These are phyloP conservation scores for Suaeda aralocaspica DNA, from an alignment of 148 eudicot genomes.

Conservation along the genomic window DNA sequence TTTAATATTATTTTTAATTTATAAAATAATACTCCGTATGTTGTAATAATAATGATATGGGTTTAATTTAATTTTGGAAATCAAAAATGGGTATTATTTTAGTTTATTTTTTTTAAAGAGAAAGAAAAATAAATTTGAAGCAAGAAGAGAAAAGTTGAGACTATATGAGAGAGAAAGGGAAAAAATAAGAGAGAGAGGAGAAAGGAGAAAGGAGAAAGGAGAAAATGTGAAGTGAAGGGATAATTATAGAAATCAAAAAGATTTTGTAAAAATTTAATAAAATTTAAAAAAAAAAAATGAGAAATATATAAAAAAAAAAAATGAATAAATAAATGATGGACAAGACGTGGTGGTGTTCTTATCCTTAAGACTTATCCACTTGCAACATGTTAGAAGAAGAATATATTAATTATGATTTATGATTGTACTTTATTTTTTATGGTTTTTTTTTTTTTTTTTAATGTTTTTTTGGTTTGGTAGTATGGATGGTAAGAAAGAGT, in stretches of 20 bases:
- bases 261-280: not conserved
- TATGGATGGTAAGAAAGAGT: no score
- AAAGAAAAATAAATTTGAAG: not conserved
- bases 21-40: no score
- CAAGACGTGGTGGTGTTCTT: conserved; percentile 33
- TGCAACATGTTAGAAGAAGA: conserved; percentile 14
- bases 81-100: not conserved
- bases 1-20: not conserved
- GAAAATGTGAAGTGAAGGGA: not conserved
- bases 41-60: no score
- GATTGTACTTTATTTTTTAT: not conserved
- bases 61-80: no score
- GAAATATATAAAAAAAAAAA: not conserved
- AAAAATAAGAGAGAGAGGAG: not conserved
- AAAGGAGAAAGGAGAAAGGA: conserved; percentile 1
- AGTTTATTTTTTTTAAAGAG: no score
- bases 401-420: not conserved
- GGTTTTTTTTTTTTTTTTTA: not conserved
- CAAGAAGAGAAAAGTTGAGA: not conserved
- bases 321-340: not conserved
- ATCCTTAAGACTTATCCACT: conserved; percentile 36
- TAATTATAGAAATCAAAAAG: conserved; percentile 15
- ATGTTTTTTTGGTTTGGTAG: not conserved
- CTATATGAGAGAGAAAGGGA: not conserved
- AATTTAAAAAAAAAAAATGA: not conserved